Evolutionary conservation across 2,329 filamentous ascomycete genomes (phyloP).

Genomic region (Fusarium sp.): DNA sequence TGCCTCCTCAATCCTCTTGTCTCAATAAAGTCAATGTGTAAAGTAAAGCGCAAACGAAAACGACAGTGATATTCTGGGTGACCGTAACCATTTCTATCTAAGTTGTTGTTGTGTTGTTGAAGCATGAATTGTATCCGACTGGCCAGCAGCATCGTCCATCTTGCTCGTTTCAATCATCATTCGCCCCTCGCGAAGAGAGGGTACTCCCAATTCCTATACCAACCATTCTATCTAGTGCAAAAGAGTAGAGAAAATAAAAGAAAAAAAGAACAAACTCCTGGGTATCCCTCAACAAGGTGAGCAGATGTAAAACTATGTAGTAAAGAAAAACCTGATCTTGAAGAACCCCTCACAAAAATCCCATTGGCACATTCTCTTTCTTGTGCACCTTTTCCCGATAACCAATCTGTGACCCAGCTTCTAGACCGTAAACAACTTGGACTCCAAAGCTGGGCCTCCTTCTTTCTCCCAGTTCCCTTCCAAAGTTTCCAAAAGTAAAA

Average conservation of each 20-base stretch:
- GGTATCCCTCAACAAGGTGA: constrained; percentile 44
- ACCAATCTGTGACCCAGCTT: constrained; percentile 6
- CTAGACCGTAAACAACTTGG: constrained; percentile 7
- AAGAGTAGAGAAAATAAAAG: neutral
- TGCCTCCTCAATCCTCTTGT: neutral
- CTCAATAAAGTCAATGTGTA: neutral
- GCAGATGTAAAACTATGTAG: constrained; percentile 36
- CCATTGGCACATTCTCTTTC: constrained; percentile 11
- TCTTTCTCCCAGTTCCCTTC: constrained; percentile 28
- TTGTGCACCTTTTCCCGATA: constrained; percentile 20
- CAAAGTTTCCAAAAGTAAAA: neutral
- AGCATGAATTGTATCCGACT: constrained; percentile 40
- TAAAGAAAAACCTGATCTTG: constrained; percentile 16
- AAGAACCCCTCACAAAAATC: constrained; percentile 15
- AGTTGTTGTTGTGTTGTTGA: constrained; percentile 21
- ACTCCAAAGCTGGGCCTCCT: constrained; percentile 3
- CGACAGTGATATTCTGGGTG: constrained; percentile 35
- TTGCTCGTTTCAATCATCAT: constrained; percentile 46
- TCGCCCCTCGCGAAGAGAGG: constrained; percentile 29
- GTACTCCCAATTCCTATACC: constrained; percentile 38
- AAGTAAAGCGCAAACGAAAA: constrained; percentile 14
- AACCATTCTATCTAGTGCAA: constrained; percentile 42
- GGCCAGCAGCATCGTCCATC: constrained; percentile 45
- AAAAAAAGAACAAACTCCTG: constrained; percentile 38
- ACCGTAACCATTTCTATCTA: constrained; percentile 44